Evolutionary conservation across 2,329 filamentous ascomycete species (phyloP).

Genomic region (Penicillium sp.): DNA sequence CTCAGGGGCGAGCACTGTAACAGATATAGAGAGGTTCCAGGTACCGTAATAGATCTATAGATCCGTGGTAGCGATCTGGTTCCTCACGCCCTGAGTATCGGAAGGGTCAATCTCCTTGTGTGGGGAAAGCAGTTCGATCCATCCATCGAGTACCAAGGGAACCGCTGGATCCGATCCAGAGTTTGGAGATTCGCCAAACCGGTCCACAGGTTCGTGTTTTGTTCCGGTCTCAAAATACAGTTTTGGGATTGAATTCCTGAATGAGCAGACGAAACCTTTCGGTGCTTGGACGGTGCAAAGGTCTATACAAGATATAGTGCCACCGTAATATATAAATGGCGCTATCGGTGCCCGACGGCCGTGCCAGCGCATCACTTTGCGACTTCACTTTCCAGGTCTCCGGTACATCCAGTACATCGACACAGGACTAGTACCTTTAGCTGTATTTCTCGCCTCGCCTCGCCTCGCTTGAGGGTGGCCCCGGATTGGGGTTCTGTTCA

Average conservation of each 20-base stretch:
- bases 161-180: slow-evolving; percentile 9
- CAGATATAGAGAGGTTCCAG: not conserved
- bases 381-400: not conserved
- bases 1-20: not conserved
- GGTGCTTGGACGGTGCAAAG: not conserved
- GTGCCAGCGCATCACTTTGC: slow-evolving; percentile 21
- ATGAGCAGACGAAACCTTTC: not conserved
- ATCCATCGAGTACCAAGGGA: slow-evolving; percentile 14
- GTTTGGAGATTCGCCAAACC: not conserved
- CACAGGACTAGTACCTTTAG: not conserved
- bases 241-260: not conserved
- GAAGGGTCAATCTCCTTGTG: not conserved
- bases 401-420: not conserved
- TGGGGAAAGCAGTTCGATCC: slow-evolving; percentile 15
- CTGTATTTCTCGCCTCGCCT: slow-evolving; percentile 1
- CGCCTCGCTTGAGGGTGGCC: slow-evolving; percentile 16
- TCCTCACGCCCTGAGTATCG: not conserved
- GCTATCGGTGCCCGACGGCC: slow-evolving; percentile 13
- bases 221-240: not conserved
- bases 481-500: slow-evolving; percentile 2
- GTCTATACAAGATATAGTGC: not conserved
- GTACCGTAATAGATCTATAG: not conserved
- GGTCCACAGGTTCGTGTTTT: not conserved
- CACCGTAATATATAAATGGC: not conserved
- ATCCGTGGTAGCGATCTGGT: not conserved